phyloP scores from a whole-genome alignment of 257 asterid species.

The Solanum appendiculatum region DNA sequence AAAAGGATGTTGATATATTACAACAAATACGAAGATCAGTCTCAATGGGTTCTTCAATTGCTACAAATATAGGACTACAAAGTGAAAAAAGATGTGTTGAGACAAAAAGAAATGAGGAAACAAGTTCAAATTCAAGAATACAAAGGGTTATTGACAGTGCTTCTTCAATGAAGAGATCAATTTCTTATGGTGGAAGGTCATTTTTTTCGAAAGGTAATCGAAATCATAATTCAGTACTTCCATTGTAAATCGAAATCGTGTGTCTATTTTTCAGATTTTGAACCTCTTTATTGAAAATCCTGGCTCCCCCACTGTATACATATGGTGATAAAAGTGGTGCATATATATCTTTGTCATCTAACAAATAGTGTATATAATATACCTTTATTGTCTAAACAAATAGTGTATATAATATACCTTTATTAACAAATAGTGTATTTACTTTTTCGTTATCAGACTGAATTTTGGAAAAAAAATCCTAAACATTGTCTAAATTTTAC shows the following conservation, averaged over 20 bases:
- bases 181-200: slow-evolving; percentile 1
- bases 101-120: background rate
- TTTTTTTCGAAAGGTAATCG: background rate
- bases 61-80: background rate
- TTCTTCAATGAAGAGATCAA: slow-evolving; percentile 6
- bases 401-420: too few relatives aligned
- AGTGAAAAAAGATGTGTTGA: background rate
- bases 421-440: too few relatives aligned
- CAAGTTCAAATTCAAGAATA: background rate
- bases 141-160: background rate
- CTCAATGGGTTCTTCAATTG: background rate
- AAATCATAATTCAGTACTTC: background rate
- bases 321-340: background rate
- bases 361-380: too few relatives aligned
- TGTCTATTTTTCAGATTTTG: too few relatives aligned
- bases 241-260: background rate
- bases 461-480: too few relatives aligned
- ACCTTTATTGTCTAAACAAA: too few relatives aligned
- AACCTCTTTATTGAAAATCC: too few relatives aligned
- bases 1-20: background rate
- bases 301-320: too few relatives aligned
- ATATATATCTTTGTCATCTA: rapidly evolving
- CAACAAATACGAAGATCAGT: background rate
- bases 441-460: background rate
- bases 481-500: too few relatives aligned